Conservation (phyloP, 495 filamentous ascomycete genomes). For the Aspergillus bridgeri region DNA sequence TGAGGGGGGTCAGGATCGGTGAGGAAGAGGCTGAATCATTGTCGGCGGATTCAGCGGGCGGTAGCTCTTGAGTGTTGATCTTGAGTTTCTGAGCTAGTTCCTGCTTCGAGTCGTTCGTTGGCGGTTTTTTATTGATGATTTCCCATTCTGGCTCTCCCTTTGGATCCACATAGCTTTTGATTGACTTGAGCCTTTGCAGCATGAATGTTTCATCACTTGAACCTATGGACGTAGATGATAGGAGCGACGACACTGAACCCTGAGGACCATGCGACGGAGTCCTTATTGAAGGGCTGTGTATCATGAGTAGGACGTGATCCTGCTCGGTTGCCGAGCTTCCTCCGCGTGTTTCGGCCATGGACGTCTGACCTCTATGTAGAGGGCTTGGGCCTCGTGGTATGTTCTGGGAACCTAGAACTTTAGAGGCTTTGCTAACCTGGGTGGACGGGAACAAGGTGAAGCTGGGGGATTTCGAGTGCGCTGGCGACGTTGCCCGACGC, state of each 20-base stretch:
- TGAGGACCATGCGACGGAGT: slow-evolving; percentile 5
- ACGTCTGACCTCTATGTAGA: slow-evolving; percentile 26
- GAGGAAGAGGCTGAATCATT: slow-evolving; percentile 14
- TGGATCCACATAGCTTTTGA: slow-evolving; percentile 14
- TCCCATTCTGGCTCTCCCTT: slow-evolving; percentile 24
- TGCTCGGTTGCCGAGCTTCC: slow-evolving; percentile 9
- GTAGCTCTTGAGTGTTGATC: slow-evolving; percentile 14
- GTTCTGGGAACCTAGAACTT: slow-evolving; percentile 32
- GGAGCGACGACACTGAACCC: slow-evolving; percentile 19
- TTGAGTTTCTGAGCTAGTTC: slow-evolving; percentile 7
- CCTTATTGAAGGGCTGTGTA: slow-evolving; percentile 5
- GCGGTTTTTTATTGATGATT: slow-evolving; percentile 18
- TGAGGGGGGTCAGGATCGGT: slow-evolving; percentile 13
- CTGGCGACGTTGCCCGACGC: slow-evolving; percentile 59
- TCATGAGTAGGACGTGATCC: slow-evolving; percentile 12
- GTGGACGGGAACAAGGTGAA: slow-evolving; percentile 64
- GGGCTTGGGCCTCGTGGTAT: slow-evolving; percentile 40
- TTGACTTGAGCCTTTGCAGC: slow-evolving; percentile 16
- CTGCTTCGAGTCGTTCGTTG: not conserved
- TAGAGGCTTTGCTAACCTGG: slow-evolving; percentile 38
- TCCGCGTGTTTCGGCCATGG: slow-evolving; percentile 6
- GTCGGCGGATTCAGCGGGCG: slow-evolving; percentile 6
- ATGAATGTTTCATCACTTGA: slow-evolving; percentile 18
- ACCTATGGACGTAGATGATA: slow-evolving; percentile 18
- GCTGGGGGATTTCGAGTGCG: slow-evolving; percentile 52